Base-by-base conservation (phyloP, 2,329 filamentous ascomycete genomes). In the Hymenoscyphus fructigenus region DNA sequence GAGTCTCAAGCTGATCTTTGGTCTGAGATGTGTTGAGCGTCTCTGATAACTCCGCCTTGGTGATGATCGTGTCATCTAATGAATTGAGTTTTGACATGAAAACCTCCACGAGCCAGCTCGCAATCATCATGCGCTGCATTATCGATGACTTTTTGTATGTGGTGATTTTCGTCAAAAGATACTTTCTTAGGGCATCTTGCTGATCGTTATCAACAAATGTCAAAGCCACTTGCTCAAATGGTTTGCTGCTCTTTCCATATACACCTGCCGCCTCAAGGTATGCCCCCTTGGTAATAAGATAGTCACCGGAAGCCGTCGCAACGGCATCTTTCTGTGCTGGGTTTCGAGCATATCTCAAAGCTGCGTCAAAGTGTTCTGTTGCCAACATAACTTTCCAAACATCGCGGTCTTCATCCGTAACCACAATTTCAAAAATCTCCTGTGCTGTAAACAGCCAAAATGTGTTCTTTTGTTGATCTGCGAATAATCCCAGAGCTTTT, bases 41-140 rank as follows among this genome's bases (percentile, higher is more conserved):
- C 67, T 93, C 91, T 0, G 88, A 85, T 26, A 94, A 79, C 75
- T 97, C 93, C 0, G 92, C 91, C 72, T 92, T 91, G 0, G 93
- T 96, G 47, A 93, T 90, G 68, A 98, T 94, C 2, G 91, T 93
- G 77, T 99, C 95, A 74, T 99, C 95, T 3, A 99, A 83, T 2
- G 91, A 90, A 75, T 99, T 97, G 53, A 99, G 84, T 78, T 97
- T 97, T 5, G 93, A 91, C 93, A 99, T 99, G 78, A 94, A 99
- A 1, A 98, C 85, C 77, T 99, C 95, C 10, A 97, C 84, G 55
- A 99, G 84, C 95, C 95, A 99, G 70, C 90, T 93, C 1, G 94
- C 91, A 69, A 98, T 88, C 92, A 99, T 97, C 69, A 91, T 90
- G 65, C 94, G 84, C 78, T 99, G 95, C 93, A 99, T 99, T 34